Conservation (phyloP, 495 filamentous ascomycete genomes). For the Hyaloscypha finlandica region DNA sequence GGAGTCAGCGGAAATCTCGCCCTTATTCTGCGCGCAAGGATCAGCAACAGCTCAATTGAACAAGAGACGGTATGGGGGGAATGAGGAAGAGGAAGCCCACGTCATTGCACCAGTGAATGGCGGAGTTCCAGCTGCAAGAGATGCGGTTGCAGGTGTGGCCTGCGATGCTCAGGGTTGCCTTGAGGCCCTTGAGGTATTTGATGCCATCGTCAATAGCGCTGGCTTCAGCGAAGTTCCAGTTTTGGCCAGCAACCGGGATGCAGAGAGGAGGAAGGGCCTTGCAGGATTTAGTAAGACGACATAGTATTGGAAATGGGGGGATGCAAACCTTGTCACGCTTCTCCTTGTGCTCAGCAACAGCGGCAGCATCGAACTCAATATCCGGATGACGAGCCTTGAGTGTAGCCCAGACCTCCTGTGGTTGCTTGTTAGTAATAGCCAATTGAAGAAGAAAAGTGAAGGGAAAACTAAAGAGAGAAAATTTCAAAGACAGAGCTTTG, state of each 20-base stretch:
- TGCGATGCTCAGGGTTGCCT: not conserved
- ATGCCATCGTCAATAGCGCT: not conserved
- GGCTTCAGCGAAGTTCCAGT: not conserved
- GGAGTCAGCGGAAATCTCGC: not conserved
- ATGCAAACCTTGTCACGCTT: not conserved
- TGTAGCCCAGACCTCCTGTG: not conserved
- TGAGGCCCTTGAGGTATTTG: not conserved
- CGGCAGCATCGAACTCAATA: not conserved
- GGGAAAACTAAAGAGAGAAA: not conserved
- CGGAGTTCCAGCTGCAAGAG: not conserved
- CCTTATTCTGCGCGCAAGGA: too few species aligned
- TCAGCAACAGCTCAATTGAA: not conserved
- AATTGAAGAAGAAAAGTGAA: not conserved
- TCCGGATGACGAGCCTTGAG: not conserved
- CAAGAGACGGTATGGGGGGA: not conserved
- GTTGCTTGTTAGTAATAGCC: not conserved
- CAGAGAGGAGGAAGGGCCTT: not conserved
- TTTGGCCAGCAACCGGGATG: not conserved
- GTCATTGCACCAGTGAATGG: not conserved
- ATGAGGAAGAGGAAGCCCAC: not conserved
- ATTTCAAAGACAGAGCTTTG: not conserved
- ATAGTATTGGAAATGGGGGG: not conserved
- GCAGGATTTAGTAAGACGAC: not conserved
- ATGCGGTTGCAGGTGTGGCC: not conserved
- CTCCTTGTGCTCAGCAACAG: not conserved